Evolutionary conservation across 305 asterid genomes (phyloP), one percentile per base, ranked within the genome.

Genomic region (Salvia sclarea): DNA sequence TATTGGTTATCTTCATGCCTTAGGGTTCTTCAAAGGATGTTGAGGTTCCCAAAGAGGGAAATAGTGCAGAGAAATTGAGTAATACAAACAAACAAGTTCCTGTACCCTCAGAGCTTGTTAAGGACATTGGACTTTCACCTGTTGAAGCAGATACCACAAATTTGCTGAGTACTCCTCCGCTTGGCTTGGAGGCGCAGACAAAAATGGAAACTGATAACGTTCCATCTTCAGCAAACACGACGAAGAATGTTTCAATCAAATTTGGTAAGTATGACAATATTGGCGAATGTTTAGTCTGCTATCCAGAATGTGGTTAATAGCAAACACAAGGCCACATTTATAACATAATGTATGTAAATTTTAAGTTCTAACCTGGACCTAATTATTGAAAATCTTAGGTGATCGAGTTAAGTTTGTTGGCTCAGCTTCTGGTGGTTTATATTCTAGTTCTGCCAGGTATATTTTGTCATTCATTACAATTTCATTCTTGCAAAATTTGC

Each of bases 371-470:
- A 72, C 65, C 35, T 12, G 5, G 52, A 16, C 35, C 25, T 67
- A 52, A 47, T 73, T 49, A 56, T 72, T 60, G 71, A 48, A 70
- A 74, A 64, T 63, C 50, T 61, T 56, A 91, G 98, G 96, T 76
- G 96, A 91, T 64, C 86, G 86, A 83, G 98, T 91, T 63, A 91
- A 85, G 77, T 91, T 80, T 64, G 62, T 84, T 63, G 90, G 96
- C 73, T 64, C 92, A 78, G 70, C 88, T 77, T 79, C 94, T 68
- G 78, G 83, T 71, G 72, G 82, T 70, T 55, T 79, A 41, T 85
- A 78, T 78, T 50, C 93, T 59, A 64, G 75, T 66, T 64, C 85
- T 69, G 41, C 84, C 76, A 86, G 97, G 97, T 90, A 83, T 60
- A 58, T 57, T 28, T 58, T 62, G 67, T 50, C 6, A 49, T 68